phyloP scores from a whole-genome alignment of 768 basidiomycete species.

The Xerocomus potaroensis region DNA sequence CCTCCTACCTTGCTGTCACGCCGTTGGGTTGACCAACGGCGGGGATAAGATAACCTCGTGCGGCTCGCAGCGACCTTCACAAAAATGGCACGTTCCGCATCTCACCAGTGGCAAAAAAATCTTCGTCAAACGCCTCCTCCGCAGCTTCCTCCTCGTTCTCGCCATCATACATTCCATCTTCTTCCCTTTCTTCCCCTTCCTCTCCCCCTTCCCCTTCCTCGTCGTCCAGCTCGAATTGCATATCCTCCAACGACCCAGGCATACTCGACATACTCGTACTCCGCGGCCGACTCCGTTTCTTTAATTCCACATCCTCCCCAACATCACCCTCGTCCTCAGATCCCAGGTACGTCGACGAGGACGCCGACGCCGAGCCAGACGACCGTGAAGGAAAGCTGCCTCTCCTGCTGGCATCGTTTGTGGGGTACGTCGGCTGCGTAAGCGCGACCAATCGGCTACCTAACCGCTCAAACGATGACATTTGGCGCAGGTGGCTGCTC shows the following conservation, averaged over 20 bases:
- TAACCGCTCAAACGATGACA: constrained; percentile 73
- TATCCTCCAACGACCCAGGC: constrained; percentile 76
- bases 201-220: constrained; percentile 40
- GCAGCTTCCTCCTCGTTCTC: constrained; percentile 59
- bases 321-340: constrained; percentile 45
- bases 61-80: constrained; percentile 24
- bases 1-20: neutral
- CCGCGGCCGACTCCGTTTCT: constrained; percentile 39
- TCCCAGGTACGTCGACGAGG: constrained; percentile 44
- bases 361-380: constrained; percentile 39
- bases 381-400: constrained; percentile 53
- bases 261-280: constrained; percentile 75
- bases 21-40: neutral
- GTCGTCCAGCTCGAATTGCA: constrained; percentile 52
- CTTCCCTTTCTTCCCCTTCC: constrained; percentile 26
- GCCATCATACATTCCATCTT: constrained; percentile 28
- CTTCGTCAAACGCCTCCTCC: constrained; percentile 76
- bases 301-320: constrained; percentile 35
- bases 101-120: constrained; percentile 74
- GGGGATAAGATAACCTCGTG: neutral
- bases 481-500: constrained; percentile 54
- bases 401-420: constrained; percentile 32
- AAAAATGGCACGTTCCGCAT: constrained; percentile 76
- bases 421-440: constrained; percentile 36
- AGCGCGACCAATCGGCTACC: constrained; percentile 55